Base-by-base conservation (phyloP, 176 grass and related monocot species). In the Olyra latifolia region DNA sequence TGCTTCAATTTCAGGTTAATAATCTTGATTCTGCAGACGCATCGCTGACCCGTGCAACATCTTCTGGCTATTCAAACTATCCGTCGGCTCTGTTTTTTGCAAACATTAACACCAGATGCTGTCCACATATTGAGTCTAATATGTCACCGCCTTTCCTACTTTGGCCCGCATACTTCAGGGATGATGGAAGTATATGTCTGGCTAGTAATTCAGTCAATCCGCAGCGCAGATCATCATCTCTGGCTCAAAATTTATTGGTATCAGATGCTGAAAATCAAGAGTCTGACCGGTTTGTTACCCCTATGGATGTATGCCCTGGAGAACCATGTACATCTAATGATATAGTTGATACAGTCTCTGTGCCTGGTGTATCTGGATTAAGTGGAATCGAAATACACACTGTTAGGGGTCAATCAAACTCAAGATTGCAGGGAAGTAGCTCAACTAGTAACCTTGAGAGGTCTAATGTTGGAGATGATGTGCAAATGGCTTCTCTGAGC, bases 61-160 rank as follows among this genome's bases (percentile, higher is more conserved):
- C 97, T 67, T 91, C 93, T 81, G 97, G 97, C 58, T 99, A 93
- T 86, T 86, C 92, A 58, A 91, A 93, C 83, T 93, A 96, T 67
- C 87, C 97, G 35, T 94, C 97, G 0, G 79, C 89, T 67, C 75
- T 96, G 64, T 83, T 93, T 71, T 87, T 96, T 74, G 83, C 93
- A 57, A 99, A 93, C 53, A 78, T 81, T 52, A 87, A 89, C 68
- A 84, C 88, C 57, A 93, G 79, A 78, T 59, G 62, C 8, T 78
- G 67, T 83, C 78, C 84, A 49, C 82, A 88, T 90, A 41, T 79
- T 28, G 84, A 94, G 84, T 66, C 84, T 69, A 79, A 82, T 29
- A 35, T 69, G 53, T 11, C 69, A 52, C 67, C 85, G 78, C 79
- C 85, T 74, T 70, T 68, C 74, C 73, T 90, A 76, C 66, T 94